Evolutionary conservation across 2,329 filamentous ascomycete genomes (phyloP), one percentile per base, ranked within the genome.

Genomic region (Trichophyton schoenleinii): DNA sequence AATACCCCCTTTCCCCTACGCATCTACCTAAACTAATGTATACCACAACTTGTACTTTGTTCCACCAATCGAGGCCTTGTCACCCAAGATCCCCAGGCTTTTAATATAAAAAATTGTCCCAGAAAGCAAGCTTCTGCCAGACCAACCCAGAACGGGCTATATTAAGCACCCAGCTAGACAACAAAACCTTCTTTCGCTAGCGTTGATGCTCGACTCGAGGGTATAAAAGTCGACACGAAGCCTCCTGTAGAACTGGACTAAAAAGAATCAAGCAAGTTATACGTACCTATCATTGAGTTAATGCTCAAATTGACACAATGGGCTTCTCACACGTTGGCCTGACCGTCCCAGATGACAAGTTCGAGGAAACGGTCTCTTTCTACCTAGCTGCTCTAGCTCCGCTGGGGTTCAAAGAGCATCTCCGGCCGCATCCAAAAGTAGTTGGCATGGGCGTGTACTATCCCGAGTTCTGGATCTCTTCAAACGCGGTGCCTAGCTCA

Each of bases 261-360:
- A 8, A 42, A 42, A 3, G 41, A n/a, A 20, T n/a, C n/a, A 44
- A 20, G 41, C 41, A 7, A 44, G 13, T n/a, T 15, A 48, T 48
- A 18, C 6, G 4, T 38, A 3, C 2, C 0, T 38, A 13, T 38
- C 34, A 38, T 13, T 11, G 34, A 1, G 25, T 31, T 15, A 49
- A 15, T 9, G 53, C 13, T 49, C 28, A 60, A 9, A 34, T 34
- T 11, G 25, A 20, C 41, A 31, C 79, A 77, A 69, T 83, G 81
- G 60, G 63, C 9, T 44, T 68, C 59, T 64, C 68, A 61, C 71
- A 73, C 62, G 7, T 71, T 46, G 65, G 66, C 25, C 66, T 72
- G 59, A 59, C 46, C 41, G 69, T 68, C 15, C 68, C 68, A 9
- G 62, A 64, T n/a, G 63, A 64, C 46, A 65, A 70, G n/a, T 66